Evolutionary conservation across 768 basidiomycete genomes (phyloP), one percentile per base, ranked within the genome.

Genomic region (Collybiopsis luxurians): DNA sequence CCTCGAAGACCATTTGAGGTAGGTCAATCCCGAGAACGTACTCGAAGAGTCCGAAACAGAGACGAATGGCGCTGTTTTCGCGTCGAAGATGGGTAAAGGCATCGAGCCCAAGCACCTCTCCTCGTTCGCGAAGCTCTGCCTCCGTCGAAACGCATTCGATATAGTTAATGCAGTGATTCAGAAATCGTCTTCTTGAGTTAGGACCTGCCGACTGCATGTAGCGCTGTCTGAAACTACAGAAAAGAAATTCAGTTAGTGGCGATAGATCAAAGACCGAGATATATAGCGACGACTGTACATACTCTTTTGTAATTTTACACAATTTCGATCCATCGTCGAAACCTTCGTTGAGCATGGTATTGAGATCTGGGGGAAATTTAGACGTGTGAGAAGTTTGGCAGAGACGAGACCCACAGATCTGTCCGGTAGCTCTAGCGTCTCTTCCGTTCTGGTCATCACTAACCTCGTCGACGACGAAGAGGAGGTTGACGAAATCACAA

Each of bases 391-490:
- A 36, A 6, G n/a, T n/a, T n/a, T n/a, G 9, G 23, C 13, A 51
- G 50, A 51, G 38, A 23, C 31, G 24, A 51, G 31, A 21, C 50
- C 21, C 24, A 51, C 82, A 81, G 23, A 79, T 72, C 46, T 78
- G 72, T 17, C 83, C 81, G 27, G 82, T 85, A 24, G 70, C 71
- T 42, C 73, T 73, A 39, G 83, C 86, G 47, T 81, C 85, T 53
- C 70, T 69, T 26, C 79, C 81, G 63, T 72, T 77, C 66, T 86
- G 86, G 56, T 86, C 84, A 60, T 87, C 85, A 66, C 83, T 86
- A 53, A 85, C 76, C 68, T 87, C 86, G 67, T 88, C 87, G 48
- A 86, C 75, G 57, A 83, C 81, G 70, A 85, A 87, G 27, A 88
- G 76, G 12, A 83, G 70, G 62, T 87, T 85, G 57, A 85, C 73